Percentiles rank a stretch among this genome's conserved stretches.
These are phyloP conservation scores for Thinopyrum elongatum DNA, from an alignment of 176 grass and related monocot genomes.

Conservation along the genomic window DNA sequence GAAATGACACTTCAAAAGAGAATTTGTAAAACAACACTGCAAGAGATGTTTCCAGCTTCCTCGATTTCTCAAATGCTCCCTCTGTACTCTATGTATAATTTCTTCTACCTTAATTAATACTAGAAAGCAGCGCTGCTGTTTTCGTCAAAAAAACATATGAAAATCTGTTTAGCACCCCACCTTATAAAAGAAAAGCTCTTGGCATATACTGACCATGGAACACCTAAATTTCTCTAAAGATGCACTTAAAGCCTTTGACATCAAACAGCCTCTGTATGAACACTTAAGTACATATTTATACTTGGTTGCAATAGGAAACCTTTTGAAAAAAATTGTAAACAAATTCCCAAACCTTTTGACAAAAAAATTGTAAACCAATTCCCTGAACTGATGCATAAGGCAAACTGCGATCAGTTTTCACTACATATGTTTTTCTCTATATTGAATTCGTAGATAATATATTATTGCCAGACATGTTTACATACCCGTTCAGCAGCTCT, in stretches of 20 bases:
- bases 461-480: background rate
- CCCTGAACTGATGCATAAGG: background rate
- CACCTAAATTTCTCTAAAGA: background rate
- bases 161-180: background rate
- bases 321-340: background rate
- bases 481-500: conserved; percentile 41
- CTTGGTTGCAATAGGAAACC: background rate
- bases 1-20: background rate
- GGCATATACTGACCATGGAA: background rate
- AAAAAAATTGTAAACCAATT: background rate
- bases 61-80: too few relatives aligned
- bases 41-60: background rate
- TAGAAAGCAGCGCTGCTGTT: too few relatives aligned
- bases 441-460: background rate
- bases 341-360: background rate
- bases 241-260: background rate
- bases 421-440: background rate
- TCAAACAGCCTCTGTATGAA: background rate
- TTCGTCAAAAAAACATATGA: background rate
- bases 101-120: too few relatives aligned
- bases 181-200: background rate
- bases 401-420: background rate
- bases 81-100: too few relatives aligned
- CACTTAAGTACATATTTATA: background rate
- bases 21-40: background rate